phyloP scores from a whole-genome alignment of 2,329 filamentous ascomycete genomes.

The Colletotrichum orchidophilum region DNA sequence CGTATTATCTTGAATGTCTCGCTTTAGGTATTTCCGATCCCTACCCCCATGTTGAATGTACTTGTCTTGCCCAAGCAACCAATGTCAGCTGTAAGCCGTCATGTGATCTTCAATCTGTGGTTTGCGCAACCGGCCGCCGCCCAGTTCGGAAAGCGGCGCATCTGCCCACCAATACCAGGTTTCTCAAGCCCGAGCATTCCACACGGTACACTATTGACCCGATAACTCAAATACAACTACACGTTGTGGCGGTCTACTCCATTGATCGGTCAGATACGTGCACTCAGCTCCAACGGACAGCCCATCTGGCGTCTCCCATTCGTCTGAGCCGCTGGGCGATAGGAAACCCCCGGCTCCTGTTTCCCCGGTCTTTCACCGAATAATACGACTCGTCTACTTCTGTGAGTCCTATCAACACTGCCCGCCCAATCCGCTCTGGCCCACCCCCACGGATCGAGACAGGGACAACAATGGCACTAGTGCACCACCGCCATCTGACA shows the following conservation, averaged over 20 bases:
- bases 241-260: background rate
- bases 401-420: background rate
- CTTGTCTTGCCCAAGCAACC: background rate
- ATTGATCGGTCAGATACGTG: conserved; percentile 1
- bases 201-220: background rate
- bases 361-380: background rate
- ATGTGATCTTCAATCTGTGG: background rate
- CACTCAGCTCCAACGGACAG: background rate
- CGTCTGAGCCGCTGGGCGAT: background rate
- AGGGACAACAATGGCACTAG: background rate
- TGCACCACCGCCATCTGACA: background rate
- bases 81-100: background rate
- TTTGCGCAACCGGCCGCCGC: background rate
- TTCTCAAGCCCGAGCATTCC: background rate
- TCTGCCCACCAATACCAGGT: background rate
- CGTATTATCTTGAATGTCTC: conserved; percentile 7
- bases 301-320: background rate
- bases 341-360: background rate
- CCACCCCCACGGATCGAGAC: background rate
- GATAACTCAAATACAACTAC: background rate
- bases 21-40: conserved; percentile 7
- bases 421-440: background rate
- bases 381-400: no score
- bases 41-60: background rate
- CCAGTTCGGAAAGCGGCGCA: background rate